Conservation (phyloP, 2,329 filamentous ascomycete genomes). For the Cadophora malorum region DNA sequence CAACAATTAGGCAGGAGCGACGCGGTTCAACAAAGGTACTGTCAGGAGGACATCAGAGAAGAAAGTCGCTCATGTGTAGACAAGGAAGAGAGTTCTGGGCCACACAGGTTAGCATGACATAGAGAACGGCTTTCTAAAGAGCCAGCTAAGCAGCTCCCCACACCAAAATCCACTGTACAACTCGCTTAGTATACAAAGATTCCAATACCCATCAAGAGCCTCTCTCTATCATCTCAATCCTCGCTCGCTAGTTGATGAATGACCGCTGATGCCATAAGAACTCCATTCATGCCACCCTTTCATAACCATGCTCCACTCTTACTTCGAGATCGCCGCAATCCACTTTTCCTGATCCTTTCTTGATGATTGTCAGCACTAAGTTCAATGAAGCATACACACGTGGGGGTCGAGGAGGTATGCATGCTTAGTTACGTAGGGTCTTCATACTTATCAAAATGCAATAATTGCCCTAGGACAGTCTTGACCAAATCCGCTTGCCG, state of each 20-base stretch:
- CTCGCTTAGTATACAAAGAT: constrained; percentile 18
- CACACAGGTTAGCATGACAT: too few species aligned
- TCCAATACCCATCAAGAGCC: neutral
- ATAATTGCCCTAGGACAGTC: constrained; percentile 76
- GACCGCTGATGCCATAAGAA: constrained; percentile 4
- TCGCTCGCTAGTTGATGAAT: neutral
- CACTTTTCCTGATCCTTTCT: constrained; percentile 26
- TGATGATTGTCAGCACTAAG: constrained; percentile 6
- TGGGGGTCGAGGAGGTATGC: neutral
- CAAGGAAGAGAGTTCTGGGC: too few species aligned
- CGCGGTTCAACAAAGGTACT: too few species aligned
- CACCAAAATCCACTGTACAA: constrained; percentile 8
- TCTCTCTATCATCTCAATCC: constrained; percentile 11
- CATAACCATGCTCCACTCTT: neutral
- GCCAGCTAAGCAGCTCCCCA: neutral
- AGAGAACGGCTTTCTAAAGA: too few species aligned
- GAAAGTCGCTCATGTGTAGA: too few species aligned
- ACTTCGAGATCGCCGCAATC: constrained; percentile 25
- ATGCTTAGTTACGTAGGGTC: neutral
- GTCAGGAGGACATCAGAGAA: too few species aligned
- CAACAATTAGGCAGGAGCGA: too few species aligned
- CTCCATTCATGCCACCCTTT: neutral
- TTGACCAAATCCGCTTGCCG: constrained; percentile 74
- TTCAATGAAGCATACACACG: neutral
- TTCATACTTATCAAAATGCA: constrained; percentile 78